Evolutionary conservation across 768 basidiomycete species (phyloP).

Genomic region (Leccinum uliginosum): DNA sequence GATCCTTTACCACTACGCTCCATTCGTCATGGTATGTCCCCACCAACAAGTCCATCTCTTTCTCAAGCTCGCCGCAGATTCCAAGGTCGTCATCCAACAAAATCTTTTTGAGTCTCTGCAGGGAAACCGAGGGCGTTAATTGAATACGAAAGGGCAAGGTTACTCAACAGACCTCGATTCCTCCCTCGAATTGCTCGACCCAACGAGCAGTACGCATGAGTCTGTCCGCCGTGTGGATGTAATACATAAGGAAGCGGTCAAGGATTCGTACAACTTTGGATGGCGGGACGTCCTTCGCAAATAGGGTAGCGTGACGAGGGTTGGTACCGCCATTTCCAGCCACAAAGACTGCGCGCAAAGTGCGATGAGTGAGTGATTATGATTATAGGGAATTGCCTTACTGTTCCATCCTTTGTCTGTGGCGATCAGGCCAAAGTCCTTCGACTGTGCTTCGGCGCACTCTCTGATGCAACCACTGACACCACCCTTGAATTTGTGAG

Average conservation of each 20-base stretch:
- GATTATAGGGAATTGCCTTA: constrained; percentile 20
- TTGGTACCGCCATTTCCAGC: constrained; percentile 68
- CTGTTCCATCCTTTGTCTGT: constrained; percentile 79
- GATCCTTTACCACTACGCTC: constrained; percentile 57
- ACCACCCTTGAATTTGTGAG: constrained; percentile 76
- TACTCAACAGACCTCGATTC: constrained; percentile 46
- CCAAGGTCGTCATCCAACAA: constrained; percentile 68
- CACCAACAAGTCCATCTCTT: constrained; percentile 60
- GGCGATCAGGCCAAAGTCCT: constrained; percentile 74
- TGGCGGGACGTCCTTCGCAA: constrained; percentile 65
- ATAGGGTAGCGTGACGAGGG: constrained; percentile 58
- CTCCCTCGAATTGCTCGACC: constrained; percentile 68
- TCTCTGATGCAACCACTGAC: constrained; percentile 72
- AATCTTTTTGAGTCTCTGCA: constrained; percentile 57
- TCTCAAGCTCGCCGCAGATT: constrained; percentile 65
- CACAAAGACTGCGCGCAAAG: constrained; percentile 36
- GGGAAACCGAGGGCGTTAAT: background rate
- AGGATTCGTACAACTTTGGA: constrained; percentile 57
- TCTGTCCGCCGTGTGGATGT: constrained; percentile 70
- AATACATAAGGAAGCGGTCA: constrained; percentile 63
- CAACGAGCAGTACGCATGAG: constrained; percentile 71
- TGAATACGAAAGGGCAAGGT: background rate
- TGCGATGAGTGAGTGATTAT: background rate
- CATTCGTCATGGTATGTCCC: constrained; percentile 69
- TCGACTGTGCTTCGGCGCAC: constrained; percentile 73